These are phyloP conservation scores for Citrus inodora DNA, from an alignment of 345 rosid genomes.

Conservation along the genomic window DNA sequence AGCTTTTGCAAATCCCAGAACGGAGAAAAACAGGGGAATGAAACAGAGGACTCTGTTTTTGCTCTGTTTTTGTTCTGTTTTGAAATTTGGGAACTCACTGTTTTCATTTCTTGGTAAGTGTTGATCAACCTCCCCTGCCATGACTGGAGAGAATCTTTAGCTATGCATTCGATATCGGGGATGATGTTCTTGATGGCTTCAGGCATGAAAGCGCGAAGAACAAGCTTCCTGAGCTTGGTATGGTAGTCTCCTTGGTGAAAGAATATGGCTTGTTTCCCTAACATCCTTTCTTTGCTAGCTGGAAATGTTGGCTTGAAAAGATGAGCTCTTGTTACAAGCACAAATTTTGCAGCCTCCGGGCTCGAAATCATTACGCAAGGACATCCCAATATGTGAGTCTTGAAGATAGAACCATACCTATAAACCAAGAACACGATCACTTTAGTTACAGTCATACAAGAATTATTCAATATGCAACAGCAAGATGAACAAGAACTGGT, in stretches of 20 bases:
- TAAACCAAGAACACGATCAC: neutral
- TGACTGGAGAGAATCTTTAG: slow-evolving; percentile 32
- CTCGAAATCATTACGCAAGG: slow-evolving; percentile 89
- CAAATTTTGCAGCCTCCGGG: slow-evolving; percentile 79
- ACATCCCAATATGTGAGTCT: slow-evolving; percentile 78
- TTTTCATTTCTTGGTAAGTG: slow-evolving; percentile 83
- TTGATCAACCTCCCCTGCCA: slow-evolving; percentile 52
- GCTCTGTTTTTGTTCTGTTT: slow-evolving; percentile 12
- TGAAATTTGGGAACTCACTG: slow-evolving; percentile 34
- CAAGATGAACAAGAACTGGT: neutral
- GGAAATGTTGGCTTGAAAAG: slow-evolving; percentile 93
- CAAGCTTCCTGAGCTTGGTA: slow-evolving; percentile 66
- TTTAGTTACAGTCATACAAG: neutral
- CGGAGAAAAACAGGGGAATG: neutral
- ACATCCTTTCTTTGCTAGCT: slow-evolving; percentile 83
- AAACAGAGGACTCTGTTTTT: slow-evolving; percentile 35
- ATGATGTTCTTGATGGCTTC: slow-evolving; percentile 49
- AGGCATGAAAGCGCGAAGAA: slow-evolving; percentile 75
- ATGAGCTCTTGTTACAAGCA: slow-evolving; percentile 57
- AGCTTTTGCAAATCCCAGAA: neutral
- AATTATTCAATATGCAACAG: neutral
- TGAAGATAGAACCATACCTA: slow-evolving; percentile 78
- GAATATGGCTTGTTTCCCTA: slow-evolving; percentile 80
- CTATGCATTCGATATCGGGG: slow-evolving; percentile 52
- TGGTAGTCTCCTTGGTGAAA: slow-evolving; percentile 89